Evolutionary conservation across 2,329 filamentous ascomycete genomes (phyloP), one percentile per base, ranked within the genome.

Genomic region (Pseudogymnoascus sp.): DNA sequence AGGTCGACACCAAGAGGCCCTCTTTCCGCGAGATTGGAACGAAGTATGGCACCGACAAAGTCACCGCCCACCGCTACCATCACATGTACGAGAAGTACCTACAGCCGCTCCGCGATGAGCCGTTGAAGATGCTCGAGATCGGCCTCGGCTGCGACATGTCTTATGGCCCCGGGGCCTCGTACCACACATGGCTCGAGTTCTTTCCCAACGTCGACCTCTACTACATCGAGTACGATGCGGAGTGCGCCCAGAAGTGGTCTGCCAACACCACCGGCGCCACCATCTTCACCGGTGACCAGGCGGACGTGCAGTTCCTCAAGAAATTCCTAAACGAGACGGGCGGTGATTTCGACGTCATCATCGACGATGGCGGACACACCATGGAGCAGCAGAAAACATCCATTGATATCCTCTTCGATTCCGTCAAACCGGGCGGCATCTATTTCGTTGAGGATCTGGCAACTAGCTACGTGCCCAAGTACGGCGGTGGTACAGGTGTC

Each of bases 61-160:
- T 76, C n/a, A 73, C 70, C 7, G 62, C 61, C 1, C 74, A 75
- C 64, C 68, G 70, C 25, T 77, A 76, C 60, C 71, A 75, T 22
- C 66, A 72, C 62, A 73, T 77, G 71, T 76, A 77, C 65, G 70
- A 76, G 54, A 74, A 73, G 61, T 73, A 76, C 35, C 68, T 77
- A 2, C 66, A 68, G 1, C 61, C 66, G 1, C 62, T 72, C 20
- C 70, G 73, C 37, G 67, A 72, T 60, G 64, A 68, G 39, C 69
- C 63, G 30, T 18, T 76, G 60, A 77, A 75, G 64, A 70, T 77
- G 65, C 72, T 77, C 4, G 74, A 76, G 60, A 75, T 76, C 58
- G 73, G 75, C 1, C 71, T 77, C 6, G 75, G 74, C 8, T 77
- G 75, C 65, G 70, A 73, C 58, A 73, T 74, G 72, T 60, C 61